These are phyloP conservation scores for Geosmithia morbida DNA, from an alignment of 2,329 filamentous ascomycete genomes.

Conservation along the genomic window DNA sequence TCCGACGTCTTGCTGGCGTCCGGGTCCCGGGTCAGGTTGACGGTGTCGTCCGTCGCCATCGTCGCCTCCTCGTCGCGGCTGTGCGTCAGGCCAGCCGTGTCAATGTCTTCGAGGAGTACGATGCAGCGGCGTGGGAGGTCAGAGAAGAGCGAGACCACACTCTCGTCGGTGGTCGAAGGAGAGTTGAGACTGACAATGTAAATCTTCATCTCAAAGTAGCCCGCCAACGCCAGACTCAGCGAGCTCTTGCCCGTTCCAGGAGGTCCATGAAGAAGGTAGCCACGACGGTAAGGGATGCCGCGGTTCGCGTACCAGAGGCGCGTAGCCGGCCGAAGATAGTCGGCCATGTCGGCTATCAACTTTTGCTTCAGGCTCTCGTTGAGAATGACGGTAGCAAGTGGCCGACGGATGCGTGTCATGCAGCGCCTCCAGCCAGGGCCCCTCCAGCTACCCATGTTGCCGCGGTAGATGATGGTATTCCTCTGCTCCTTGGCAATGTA, in stretches of 20 bases:
- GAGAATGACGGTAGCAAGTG: constrained; percentile 52
- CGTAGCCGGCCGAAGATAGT: constrained; percentile 48
- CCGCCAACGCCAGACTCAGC: constrained; percentile 54
- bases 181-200: constrained; percentile 60
- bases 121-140: constrained; percentile 56
- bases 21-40: not conserved
- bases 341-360: constrained; percentile 44
- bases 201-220: constrained; percentile 54
- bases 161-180: constrained; percentile 47
- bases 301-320: constrained; percentile 70
- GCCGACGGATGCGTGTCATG: constrained; percentile 43
- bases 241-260: constrained; percentile 71
- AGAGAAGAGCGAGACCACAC: constrained; percentile 47
- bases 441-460: constrained; percentile 23
- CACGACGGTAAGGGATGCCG: constrained; percentile 73
- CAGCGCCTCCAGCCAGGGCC: constrained; percentile 46
- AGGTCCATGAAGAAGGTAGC: constrained; percentile 70
- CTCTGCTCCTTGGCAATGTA: constrained; percentile 43
- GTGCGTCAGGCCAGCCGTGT: constrained; percentile 55
- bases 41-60: constrained; percentile 2
- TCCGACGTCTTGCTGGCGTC: not conserved
- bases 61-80: constrained; percentile 25
- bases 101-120: constrained; percentile 64
- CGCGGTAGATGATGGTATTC: constrained; percentile 53
- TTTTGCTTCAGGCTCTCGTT: constrained; percentile 44